phyloP scores from a whole-genome alignment of 2,329 filamentous ascomycete genomes.

The Ophiosphaerella herpotricha region DNA sequence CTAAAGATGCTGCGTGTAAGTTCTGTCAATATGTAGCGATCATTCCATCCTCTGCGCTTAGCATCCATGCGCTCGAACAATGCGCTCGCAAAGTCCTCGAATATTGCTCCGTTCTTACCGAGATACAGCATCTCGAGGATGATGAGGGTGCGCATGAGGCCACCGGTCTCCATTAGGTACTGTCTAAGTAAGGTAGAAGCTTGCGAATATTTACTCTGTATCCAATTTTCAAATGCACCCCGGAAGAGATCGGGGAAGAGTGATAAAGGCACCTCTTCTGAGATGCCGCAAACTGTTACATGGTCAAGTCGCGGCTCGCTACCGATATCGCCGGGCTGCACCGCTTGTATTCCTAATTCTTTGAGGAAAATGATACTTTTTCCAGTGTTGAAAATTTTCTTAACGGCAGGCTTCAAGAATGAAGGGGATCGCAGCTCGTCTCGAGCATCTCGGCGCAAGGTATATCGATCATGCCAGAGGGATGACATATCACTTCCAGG shows the following conservation, averaged over 20 bases:
- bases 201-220: conserved; percentile 72
- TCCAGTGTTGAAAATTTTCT: conserved; percentile 81
- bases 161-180: conserved; percentile 70
- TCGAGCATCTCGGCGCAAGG: conserved; percentile 64
- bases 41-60: conserved; percentile 68
- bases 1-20: conserved; percentile 74
- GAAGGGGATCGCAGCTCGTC: conserved; percentile 70
- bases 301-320: conserved; percentile 56
- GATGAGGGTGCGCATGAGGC: conserved; percentile 67
- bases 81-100: conserved; percentile 67
- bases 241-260: conserved; percentile 79
- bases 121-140: conserved; percentile 76
- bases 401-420: conserved; percentile 72
- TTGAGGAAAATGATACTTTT: conserved; percentile 88
- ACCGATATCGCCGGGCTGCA: conserved; percentile 12
- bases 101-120: conserved; percentile 71
- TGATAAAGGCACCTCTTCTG: conserved; percentile 53
- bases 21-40: conserved; percentile 80
- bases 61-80: conserved; percentile 77
- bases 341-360: conserved; percentile 63
- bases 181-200: conserved; percentile 69
- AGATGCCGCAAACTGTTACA: conserved; percentile 58
- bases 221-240: conserved; percentile 73
- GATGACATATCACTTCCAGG: conserved; percentile 63
- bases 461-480: conserved; percentile 78